phyloP scores from a whole-genome alignment of 805 yeast species.

The Pichia eremophila region DNA sequence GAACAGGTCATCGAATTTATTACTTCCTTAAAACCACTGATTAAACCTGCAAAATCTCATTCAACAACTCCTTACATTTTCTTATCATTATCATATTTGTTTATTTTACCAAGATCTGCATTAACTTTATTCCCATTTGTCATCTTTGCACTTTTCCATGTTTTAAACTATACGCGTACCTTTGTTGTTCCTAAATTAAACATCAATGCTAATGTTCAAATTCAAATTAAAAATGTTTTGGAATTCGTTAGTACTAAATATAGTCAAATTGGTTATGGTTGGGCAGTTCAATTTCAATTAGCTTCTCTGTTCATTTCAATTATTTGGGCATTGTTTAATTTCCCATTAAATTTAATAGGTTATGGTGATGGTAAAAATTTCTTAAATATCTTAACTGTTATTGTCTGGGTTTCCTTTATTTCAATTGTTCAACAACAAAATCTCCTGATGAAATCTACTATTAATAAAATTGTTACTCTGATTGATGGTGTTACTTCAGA shows the following conservation, averaged over 20 bases:
- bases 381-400: conserved; percentile 42
- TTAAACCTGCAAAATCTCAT: conserved; percentile 6
- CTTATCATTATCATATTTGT: conserved; percentile 44
- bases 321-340: conserved; percentile 27
- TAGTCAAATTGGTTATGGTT: conserved; percentile 49
- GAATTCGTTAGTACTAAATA: conserved; percentile 39
- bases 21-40: background rate
- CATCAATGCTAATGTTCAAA: conserved; percentile 19
- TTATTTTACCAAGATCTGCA: conserved; percentile 48
- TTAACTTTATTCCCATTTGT: conserved; percentile 65
- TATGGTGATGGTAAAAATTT: conserved; percentile 9
- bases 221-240: conserved; percentile 19
- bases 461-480: conserved; percentile 3
- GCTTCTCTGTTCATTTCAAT: conserved; percentile 19
- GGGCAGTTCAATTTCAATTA: conserved; percentile 51
- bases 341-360: conserved; percentile 9
- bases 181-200: conserved; percentile 54
- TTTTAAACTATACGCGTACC: conserved; percentile 57
- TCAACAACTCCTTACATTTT: conserved; percentile 46
- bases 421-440: conserved; percentile 74
- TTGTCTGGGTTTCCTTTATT: conserved; percentile 52
- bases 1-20: background rate
- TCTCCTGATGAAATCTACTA: conserved; percentile 47
- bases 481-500: conserved; percentile 39
- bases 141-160: conserved; percentile 75